Conservation (phyloP, 2,329 filamentous ascomycete genomes). For the Pseudogymnoascus sp. region DNA sequence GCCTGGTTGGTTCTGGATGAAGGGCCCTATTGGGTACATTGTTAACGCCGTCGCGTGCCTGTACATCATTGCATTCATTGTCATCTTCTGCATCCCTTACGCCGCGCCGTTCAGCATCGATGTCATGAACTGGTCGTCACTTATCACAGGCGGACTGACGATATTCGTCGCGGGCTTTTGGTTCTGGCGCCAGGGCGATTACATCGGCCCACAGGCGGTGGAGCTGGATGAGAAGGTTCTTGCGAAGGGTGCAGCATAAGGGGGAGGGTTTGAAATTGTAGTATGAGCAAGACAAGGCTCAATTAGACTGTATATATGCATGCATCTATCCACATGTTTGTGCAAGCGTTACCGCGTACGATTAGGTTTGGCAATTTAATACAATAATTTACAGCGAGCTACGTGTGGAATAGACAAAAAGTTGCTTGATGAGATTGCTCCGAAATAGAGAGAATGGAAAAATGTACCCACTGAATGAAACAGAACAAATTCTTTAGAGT, state of each 20-base stretch:
- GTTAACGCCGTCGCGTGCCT: constrained; percentile 41
- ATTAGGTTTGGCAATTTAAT: not conserved
- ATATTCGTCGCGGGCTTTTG: constrained; percentile 28
- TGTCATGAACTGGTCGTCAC: constrained; percentile 43
- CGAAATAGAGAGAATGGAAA: not conserved
- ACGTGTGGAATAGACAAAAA: not conserved
- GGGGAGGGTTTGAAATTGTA: not conserved
- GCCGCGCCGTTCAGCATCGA: constrained; percentile 33
- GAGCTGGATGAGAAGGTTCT: constrained; percentile 8
- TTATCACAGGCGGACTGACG: constrained; percentile 36
- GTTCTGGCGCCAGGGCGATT: constrained; percentile 27
- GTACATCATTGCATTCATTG: constrained; percentile 50
- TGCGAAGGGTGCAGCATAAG: constrained; percentile 4
- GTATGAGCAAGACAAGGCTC: not conserved
- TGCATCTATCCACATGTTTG: not conserved
- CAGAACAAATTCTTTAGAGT: not conserved
- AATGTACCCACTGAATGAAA: not conserved
- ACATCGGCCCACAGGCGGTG: constrained; percentile 21
- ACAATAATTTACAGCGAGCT: not conserved
- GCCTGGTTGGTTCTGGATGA: constrained; percentile 51
- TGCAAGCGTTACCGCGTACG: not conserved
- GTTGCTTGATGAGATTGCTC: not conserved
- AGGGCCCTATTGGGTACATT: constrained; percentile 35
- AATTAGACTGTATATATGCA: constrained; percentile 3
- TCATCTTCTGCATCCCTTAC: constrained; percentile 53